These are phyloP conservation scores for Scutellaria galericulata DNA, from an alignment of 257 asterid species.

Conservation along the genomic window DNA sequence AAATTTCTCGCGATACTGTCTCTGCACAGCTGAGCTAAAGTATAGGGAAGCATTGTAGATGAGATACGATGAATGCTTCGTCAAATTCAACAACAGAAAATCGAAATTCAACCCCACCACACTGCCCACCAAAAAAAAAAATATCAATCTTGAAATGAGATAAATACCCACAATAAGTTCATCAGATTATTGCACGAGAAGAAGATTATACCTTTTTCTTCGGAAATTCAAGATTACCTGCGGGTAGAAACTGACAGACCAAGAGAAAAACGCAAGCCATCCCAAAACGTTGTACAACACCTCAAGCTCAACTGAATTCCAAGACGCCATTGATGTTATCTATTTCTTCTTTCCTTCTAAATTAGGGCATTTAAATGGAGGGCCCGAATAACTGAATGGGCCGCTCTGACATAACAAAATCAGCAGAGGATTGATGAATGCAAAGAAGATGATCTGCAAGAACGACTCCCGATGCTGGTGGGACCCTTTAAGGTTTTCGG, in stretches of 20 bases:
- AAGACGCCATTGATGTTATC: constrained; percentile 55
- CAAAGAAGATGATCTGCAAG: background rate
- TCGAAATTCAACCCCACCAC: constrained; percentile 96
- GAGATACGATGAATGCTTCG: constrained; percentile 88
- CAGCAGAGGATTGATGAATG: background rate
- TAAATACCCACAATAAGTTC: background rate
- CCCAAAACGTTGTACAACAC: constrained; percentile 73
- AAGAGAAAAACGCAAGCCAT: constrained; percentile 80
- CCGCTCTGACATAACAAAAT: constrained; percentile 7
- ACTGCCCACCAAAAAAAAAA: constrained; percentile 46
- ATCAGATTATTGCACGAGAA: background rate
- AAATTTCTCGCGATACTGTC: constrained; percentile 69
- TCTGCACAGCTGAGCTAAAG: constrained; percentile 80
- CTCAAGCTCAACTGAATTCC: constrained; percentile 72
- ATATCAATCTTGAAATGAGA: background rate
- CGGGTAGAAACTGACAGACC: constrained; percentile 97
- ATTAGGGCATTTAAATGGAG: background rate
- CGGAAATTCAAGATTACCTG: constrained; percentile 76
- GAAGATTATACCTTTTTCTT: constrained; percentile 69
- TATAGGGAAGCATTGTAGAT: constrained; percentile 85
- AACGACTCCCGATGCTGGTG: constrained; percentile 10
- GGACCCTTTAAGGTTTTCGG: background rate
- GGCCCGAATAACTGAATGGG: background rate
- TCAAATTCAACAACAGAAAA: constrained; percentile 78
- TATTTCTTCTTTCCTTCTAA: background rate